Percentiles rank a stretch among this genome's conserved stretches.
Evolutionary conservation across 2,329 filamentous ascomycete genomes (phyloP).

Genomic region (Exophiala aquamarina): DNA sequence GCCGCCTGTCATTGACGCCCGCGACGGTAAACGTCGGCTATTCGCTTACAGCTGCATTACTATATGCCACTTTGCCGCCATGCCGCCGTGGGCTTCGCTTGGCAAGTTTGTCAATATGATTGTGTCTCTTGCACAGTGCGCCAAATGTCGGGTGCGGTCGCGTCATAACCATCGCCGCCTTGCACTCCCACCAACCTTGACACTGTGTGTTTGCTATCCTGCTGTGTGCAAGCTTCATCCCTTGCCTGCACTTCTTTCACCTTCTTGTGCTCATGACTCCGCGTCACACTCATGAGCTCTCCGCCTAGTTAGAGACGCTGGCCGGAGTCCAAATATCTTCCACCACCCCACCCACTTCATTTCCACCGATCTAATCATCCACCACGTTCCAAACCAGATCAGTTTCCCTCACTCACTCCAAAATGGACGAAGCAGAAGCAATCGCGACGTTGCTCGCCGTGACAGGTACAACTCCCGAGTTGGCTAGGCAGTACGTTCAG

Average conservation of each 20-base stretch:
- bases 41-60: neutral
- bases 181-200: neutral
- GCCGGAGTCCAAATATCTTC: neutral
- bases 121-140: too few species aligned
- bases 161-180: constrained; percentile 13
- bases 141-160: neutral
- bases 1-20: constrained; percentile 14
- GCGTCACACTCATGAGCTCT: neutral
- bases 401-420: constrained; percentile 15
- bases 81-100: too few species aligned
- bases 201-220: neutral
- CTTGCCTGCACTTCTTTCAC: neutral
- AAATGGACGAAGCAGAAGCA: constrained; percentile 65
- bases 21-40: constrained; percentile 1
- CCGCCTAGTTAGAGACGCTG: neutral
- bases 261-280: neutral
- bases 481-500: constrained; percentile 79
- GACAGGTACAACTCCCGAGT: constrained; percentile 70
- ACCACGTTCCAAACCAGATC: constrained; percentile 1
- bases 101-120: constrained; percentile 23
- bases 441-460: constrained; percentile 78
- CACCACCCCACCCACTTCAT: neutral
- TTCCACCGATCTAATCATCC: neutral
- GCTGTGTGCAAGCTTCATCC: neutral
- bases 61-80: too few species aligned